Base-by-base conservation (phyloP, 352 stramenopile species). In the Aphanomyces astaci region DNA sequence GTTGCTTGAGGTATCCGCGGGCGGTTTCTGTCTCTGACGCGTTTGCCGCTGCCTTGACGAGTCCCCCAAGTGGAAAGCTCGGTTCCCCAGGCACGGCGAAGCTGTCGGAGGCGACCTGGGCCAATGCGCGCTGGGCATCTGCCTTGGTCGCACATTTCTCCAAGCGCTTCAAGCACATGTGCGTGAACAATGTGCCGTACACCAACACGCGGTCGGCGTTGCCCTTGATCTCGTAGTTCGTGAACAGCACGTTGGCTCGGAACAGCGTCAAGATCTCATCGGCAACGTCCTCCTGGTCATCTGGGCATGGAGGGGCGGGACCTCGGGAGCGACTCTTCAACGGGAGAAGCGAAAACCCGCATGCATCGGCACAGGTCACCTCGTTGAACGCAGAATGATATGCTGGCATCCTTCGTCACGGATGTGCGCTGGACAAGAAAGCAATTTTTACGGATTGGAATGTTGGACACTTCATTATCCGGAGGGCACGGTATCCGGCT, bases 221-320 rank as follows among this genome's bases (percentile, higher is more conserved):
- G 46, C 90, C 90, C 64, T 97, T 90, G 71, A 98, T 89, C 73
- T 96, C 88, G 71, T 94, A 98, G 77, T 96, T 97, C 40, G 89
- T 94, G 73, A 97, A 98, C 25, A 98, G 75, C 43, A 98, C 87
- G 77, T 98, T 98, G 4, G 89, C 90, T 40, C 93, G 86, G 75
- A 97, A 98, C 72, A 95, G 89, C 72, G 89, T 82, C 65, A 98
- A 81, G 43, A 93, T 88, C 77, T 98, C 93, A 76, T 98, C 92
- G 49, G 96, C 86, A 59, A 98, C 94, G 78, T 98, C 93, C 49
- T 96, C 81, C 52, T 92, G 73, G 27, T 73, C 83, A 57, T 91
- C 82, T 11, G 86, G 84, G 10, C 84, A 82, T 13, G 78, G 80
- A 19, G 86, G 87, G n/a, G 92, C 92, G 0, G 92, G 92, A 0